These are phyloP conservation scores for Dalbergia cultrata DNA, from an alignment of 306 rosid genomes.

Conservation along the genomic window DNA sequence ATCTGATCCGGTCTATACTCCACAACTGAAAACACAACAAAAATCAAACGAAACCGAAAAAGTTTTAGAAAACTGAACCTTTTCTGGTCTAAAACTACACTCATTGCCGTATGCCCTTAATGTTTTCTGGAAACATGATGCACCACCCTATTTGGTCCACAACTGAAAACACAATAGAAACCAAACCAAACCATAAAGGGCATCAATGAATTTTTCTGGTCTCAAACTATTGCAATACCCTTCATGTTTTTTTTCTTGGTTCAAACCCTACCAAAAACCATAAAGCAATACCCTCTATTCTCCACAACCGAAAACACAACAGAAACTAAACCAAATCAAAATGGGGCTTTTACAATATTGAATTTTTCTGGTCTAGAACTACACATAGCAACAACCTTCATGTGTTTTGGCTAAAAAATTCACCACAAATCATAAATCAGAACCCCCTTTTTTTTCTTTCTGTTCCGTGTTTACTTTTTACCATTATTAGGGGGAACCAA, in stretches of 20 bases:
- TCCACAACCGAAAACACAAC: constrained; percentile 57
- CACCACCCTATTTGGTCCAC: constrained; percentile 56
- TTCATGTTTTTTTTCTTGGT: not conserved
- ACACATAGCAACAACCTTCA: not conserved
- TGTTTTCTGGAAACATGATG: not conserved
- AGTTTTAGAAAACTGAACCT: not conserved
- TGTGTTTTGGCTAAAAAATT: not conserved
- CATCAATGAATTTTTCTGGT: not conserved
- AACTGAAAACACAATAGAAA: constrained; percentile 54
- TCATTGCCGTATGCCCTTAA: not conserved
- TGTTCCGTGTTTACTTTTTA: not conserved
- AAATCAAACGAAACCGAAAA: constrained; percentile 15
- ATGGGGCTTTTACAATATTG: not conserved
- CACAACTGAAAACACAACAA: constrained; percentile 57
- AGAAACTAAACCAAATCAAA: constrained; percentile 19
- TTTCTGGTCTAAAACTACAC: constrained; percentile 12
- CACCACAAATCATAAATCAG: constrained; percentile 21
- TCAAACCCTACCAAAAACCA: not conserved
- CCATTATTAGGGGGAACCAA: not conserved
- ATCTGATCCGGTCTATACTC: constrained; percentile 91
- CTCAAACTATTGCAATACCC: constrained; percentile 10
- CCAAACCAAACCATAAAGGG: constrained; percentile 6
- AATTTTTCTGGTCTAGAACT: constrained; percentile 22
- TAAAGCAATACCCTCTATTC: constrained; percentile 51
- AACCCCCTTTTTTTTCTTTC: not conserved